A percentile compares a stretch with the other conserved stretches of the same genome.
Evolutionary conservation across 331 rosid species (phyloP).

Genomic region (Erythrophleum ivorense): DNA sequence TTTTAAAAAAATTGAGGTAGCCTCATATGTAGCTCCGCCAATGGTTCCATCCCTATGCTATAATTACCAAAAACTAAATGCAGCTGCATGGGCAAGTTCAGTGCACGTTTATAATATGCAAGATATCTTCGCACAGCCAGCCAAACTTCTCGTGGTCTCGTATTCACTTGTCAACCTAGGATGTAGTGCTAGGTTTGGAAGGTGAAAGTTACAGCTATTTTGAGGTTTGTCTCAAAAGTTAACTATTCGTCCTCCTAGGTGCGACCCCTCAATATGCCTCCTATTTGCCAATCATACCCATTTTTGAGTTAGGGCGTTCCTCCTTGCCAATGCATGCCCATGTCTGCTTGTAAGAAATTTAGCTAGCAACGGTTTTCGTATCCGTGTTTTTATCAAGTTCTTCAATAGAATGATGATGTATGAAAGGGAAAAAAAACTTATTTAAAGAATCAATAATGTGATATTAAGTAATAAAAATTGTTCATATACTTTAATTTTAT

Average conservation of each 20-base stretch:
- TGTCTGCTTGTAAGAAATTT: background rate
- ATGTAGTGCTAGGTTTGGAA: background rate
- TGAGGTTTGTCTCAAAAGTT: slow-evolving; percentile 30
- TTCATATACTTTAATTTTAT: too few species aligned
- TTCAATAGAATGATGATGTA: too few species aligned
- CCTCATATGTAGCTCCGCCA: too few species aligned
- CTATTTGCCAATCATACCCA: slow-evolving; percentile 26
- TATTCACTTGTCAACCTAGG: slow-evolving; percentile 30
- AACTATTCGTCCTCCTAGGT: slow-evolving; percentile 29
- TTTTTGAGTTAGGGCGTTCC: slow-evolving; percentile 31
- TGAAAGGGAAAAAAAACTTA: too few species aligned
- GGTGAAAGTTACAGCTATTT: slow-evolving; percentile 12
- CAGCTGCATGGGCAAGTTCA: slow-evolving; percentile 52
- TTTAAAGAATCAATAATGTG: too few species aligned
- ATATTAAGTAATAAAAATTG: too few species aligned
- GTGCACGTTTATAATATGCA: slow-evolving; percentile 50
- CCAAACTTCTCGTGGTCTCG: slow-evolving; percentile 29
- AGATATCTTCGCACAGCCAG: slow-evolving; percentile 21
- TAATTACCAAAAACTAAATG: slow-evolving; percentile 35
- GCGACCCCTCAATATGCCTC: slow-evolving; percentile 30
- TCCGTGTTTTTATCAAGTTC: background rate
- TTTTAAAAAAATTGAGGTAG: too few species aligned
- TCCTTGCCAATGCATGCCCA: background rate
- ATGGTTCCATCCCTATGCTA: background rate
- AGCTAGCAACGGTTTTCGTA: background rate